Conservation (phyloP, 805 yeast genomes). For the Jamesozyma piceae region DNA sequence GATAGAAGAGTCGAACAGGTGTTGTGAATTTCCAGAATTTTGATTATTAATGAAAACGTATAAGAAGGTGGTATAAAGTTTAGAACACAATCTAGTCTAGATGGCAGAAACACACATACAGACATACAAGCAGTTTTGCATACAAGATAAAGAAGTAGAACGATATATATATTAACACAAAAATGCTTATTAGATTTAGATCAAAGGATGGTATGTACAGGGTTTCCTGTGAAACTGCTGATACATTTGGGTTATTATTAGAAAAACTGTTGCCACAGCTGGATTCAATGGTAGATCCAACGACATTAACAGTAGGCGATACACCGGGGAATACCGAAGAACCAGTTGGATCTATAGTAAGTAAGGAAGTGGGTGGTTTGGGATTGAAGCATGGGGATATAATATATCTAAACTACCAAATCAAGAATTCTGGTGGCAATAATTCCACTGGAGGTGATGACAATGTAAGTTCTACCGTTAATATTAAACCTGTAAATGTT, state of each 20-base stretch:
- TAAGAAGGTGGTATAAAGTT: too few relatives aligned
- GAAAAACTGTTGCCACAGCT: constrained; percentile 30
- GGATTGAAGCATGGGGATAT: constrained; percentile 55
- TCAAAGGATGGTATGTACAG: constrained; percentile 79
- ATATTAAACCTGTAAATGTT: constrained; percentile 1
- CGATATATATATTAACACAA: too few relatives aligned
- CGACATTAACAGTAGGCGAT: constrained; percentile 22
- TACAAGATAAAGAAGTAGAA: too few relatives aligned
- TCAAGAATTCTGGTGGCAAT: constrained; percentile 1
- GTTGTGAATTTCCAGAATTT: too few relatives aligned
- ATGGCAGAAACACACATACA: too few relatives aligned
- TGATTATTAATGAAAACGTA: too few relatives aligned
- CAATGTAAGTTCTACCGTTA: constrained; percentile 7
- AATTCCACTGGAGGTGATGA: neutral
- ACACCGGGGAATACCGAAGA: constrained; percentile 18
- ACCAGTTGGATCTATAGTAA: constrained; percentile 18
- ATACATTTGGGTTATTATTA: constrained; percentile 38
- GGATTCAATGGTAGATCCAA: constrained; percentile 17
- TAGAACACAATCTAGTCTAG: too few relatives aligned
- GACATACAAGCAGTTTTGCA: too few relatives aligned
- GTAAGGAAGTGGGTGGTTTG: constrained; percentile 32
- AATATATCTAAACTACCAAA: constrained; percentile 36
- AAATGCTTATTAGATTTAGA: constrained; percentile 66
- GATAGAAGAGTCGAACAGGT: neutral
- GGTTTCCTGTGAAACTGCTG: constrained; percentile 39